phyloP scores from a whole-genome alignment of 2,329 filamentous ascomycete genomes.

The Colletotrichum tabaci region DNA sequence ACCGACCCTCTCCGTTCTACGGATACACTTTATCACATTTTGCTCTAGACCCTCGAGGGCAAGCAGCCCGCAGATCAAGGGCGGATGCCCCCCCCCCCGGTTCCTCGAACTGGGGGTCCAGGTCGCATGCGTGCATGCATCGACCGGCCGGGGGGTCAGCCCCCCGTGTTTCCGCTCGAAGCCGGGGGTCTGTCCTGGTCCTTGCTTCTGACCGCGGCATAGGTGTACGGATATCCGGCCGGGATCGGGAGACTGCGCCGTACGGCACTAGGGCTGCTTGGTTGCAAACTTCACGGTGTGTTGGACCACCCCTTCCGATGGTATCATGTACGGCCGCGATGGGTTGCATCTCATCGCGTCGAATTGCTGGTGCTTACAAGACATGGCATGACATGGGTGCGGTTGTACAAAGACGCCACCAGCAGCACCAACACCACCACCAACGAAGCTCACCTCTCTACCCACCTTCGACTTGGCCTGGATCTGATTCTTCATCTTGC shows the following conservation, averaged over 20 bases:
- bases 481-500: background rate
- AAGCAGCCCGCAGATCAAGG: background rate
- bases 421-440: background rate
- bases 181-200: conserved; percentile 11
- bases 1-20: no score
- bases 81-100: background rate
- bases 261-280: conserved; percentile 13
- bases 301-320: background rate
- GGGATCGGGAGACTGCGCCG: conserved; percentile 29
- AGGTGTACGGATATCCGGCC: conserved; percentile 4
- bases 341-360: conserved; percentile 6
- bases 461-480: background rate
- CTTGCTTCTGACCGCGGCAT: background rate
- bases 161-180: background rate
- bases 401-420: background rate
- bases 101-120: conserved; percentile 22
- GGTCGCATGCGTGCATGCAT: conserved; percentile 6
- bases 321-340: conserved; percentile 1
- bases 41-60: no score
- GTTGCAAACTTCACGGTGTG: no score
- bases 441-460: no score
- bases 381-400: background rate
- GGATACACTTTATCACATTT: no score
- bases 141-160: background rate
- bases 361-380: background rate